These are phyloP conservation scores for Trametes polyzona DNA, from an alignment of 1,284 basidiomycete species.

Conservation along the genomic window DNA sequence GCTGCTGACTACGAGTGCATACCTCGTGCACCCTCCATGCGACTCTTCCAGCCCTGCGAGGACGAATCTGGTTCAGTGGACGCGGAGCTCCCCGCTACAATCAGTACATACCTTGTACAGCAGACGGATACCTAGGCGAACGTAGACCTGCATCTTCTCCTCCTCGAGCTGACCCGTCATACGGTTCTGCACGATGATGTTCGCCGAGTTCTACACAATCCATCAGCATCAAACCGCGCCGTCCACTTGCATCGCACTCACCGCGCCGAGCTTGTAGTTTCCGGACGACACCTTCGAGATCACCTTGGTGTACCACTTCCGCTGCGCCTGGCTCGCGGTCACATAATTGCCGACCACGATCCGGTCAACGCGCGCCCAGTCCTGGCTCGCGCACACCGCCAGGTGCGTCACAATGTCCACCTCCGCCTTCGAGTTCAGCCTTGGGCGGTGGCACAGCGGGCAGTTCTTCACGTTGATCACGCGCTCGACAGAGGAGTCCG, in stretches of 20 bases:
- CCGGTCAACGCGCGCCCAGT: constrained; percentile 88
- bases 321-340: constrained; percentile 92
- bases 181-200: constrained; percentile 95
- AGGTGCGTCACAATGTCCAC: constrained; percentile 93
- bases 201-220: constrained; percentile 79
- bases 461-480: constrained; percentile 96
- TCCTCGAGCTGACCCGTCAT: constrained; percentile 91
- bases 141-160: constrained; percentile 98
- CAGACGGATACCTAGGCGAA: constrained; percentile 89
- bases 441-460: constrained; percentile 89
- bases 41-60: constrained; percentile 77
- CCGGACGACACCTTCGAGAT: constrained; percentile 85
- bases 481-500: constrained; percentile 69
- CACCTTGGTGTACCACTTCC: constrained; percentile 95
- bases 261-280: constrained; percentile 88
- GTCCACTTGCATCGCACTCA: constrained; percentile 42
- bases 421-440: constrained; percentile 86
- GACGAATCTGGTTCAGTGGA: background rate
- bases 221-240: background rate
- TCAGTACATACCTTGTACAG: constrained; percentile 74
- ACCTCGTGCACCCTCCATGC: constrained; percentile 92
- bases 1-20: constrained; percentile 27
- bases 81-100: too few relatives aligned
- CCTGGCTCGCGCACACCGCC: constrained; percentile 91
- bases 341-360: constrained; percentile 96